Percentiles rank a stretch among this genome's conserved stretches.
Evolutionary conservation across 768 basidiomycete species (phyloP).

Genomic region (Goffeauzyma gilvescens): DNA sequence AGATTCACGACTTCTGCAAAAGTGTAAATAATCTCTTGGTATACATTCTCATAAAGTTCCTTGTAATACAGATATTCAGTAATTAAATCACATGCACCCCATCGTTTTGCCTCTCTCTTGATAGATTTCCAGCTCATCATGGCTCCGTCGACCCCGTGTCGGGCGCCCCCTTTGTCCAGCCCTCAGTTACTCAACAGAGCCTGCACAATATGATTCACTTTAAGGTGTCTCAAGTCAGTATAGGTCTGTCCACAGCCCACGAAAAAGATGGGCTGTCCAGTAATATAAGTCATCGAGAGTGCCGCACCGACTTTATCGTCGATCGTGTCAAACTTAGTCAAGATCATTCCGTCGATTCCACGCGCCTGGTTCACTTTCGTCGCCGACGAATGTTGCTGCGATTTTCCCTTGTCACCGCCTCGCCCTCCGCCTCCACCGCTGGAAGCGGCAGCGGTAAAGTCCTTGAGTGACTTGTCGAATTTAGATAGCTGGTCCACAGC

Average conservation of each 20-base stretch:
- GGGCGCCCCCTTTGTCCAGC: too few species aligned
- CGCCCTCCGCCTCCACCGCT: slow-evolving; percentile 41
- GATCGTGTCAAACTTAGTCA: slow-evolving; percentile 98
- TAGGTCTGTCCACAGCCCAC: slow-evolving; percentile 98
- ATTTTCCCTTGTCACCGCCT: slow-evolving; percentile 34
- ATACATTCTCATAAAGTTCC: too few species aligned
- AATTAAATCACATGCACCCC: too few species aligned
- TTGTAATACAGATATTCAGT: too few species aligned
- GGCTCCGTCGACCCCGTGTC: too few species aligned
- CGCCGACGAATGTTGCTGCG: too few species aligned
- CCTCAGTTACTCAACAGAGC: too few species aligned
- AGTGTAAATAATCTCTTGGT: too few species aligned
- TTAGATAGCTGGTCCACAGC: slow-evolving; percentile 94
- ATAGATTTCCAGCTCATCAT: too few species aligned
- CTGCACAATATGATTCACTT: slow-evolving; percentile 80
- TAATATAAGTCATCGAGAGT: slow-evolving; percentile 96
- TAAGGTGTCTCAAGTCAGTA: slow-evolving; percentile 76
- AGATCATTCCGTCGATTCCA: slow-evolving; percentile 93
- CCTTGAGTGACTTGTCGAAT: slow-evolving; percentile 80
- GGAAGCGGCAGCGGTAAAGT: slow-evolving; percentile 55
- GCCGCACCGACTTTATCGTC: slow-evolving; percentile 66
- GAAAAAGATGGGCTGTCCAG: slow-evolving; percentile 94
- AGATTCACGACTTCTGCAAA: too few species aligned
- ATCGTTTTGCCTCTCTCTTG: too few species aligned
- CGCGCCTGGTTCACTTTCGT: slow-evolving; percentile 36